Percentiles rank a stretch among this genome's conserved stretches.
Conservation (phyloP, 2,329 filamentous ascomycete species). For the Trichoderma hamatum region DNA sequence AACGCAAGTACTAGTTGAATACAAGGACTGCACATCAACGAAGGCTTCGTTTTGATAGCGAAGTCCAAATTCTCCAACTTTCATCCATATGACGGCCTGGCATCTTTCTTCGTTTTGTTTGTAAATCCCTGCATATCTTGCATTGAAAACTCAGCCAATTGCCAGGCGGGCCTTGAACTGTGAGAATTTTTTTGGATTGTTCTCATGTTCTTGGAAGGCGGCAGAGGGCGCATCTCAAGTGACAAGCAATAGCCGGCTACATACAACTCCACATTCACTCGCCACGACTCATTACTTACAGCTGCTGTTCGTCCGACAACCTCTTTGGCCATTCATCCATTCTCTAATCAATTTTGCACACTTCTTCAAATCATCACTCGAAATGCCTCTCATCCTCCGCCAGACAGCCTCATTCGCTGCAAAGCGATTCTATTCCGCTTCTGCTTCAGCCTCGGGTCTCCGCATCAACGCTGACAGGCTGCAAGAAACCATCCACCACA, state of each 20-base stretch:
- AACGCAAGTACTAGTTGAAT: background rate
- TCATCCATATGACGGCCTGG: background rate
- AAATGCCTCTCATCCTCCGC: background rate
- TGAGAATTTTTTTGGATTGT: background rate
- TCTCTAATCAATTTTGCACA: background rate
- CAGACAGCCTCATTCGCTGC: background rate
- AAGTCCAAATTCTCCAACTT: background rate
- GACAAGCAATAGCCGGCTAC: background rate
- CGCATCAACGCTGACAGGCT: slow-evolving; percentile 38
- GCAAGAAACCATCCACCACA: slow-evolving; percentile 39
- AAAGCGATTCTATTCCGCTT: slow-evolving; percentile 16
- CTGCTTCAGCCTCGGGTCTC: slow-evolving; percentile 27
- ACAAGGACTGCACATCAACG: slow-evolving; percentile 31
- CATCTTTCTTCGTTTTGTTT: too few relatives aligned
- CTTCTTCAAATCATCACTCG: background rate
- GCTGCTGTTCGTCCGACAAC: background rate
- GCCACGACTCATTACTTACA: background rate
- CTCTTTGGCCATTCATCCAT: background rate
- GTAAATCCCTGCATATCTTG: too few relatives aligned
- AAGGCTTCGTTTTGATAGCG: slow-evolving; percentile 47
- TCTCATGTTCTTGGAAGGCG: background rate
- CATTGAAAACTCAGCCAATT: slow-evolving; percentile 46
- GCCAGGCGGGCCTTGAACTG: background rate
- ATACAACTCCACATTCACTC: slow-evolving; percentile 11
- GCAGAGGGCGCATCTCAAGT: slow-evolving; percentile 12